Evolutionary conservation across 176 grass and related monocot species (phyloP).

Genomic region (Areca catechu): DNA sequence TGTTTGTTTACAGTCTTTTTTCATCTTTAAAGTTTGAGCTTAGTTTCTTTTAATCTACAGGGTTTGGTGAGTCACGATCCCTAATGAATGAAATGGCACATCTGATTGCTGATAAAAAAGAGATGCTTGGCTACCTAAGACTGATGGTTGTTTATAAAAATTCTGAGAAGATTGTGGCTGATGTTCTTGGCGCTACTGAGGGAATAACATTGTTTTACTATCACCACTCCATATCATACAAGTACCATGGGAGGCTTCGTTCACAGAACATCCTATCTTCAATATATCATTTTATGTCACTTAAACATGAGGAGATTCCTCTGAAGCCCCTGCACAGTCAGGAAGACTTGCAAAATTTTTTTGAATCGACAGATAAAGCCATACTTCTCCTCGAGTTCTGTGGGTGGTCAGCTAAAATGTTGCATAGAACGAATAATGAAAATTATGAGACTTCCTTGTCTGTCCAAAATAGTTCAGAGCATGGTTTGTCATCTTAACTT

Average conservation of each 20-base stretch:
- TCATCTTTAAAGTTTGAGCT: conserved; percentile 1
- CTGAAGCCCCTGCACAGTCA: conserved; percentile 50
- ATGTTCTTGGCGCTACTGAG: conserved; percentile 53
- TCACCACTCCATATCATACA: conserved; percentile 50
- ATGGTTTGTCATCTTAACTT: conserved; percentile 43
- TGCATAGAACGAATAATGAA: conserved; percentile 35
- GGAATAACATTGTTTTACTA: conserved; percentile 67
- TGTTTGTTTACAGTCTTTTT: no score
- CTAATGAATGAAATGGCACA: conserved; percentile 62
- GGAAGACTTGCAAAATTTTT: conserved; percentile 59
- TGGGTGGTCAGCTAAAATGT: conserved; percentile 67
- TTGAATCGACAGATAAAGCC: conserved; percentile 77
- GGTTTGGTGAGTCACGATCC: conserved; percentile 80
- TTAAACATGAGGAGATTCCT: conserved; percentile 55
- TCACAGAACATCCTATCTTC: conserved; percentile 54
- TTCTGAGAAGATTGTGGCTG: conserved; percentile 64
- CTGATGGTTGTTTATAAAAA: conserved; percentile 77
- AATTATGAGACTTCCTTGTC: conserved; percentile 26
- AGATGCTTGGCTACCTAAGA: conserved; percentile 45
- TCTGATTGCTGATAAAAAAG: conserved; percentile 25
- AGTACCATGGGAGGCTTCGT: conserved; percentile 73
- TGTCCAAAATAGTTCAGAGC: conserved; percentile 34
- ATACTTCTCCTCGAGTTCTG: conserved; percentile 74
- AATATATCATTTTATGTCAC: conserved; percentile 43
- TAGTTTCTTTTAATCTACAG: conserved; percentile 30